Evolutionary conservation across 2,329 filamentous ascomycete genomes (phyloP).

Genomic region (Scortechinia acanthostroma): DNA sequence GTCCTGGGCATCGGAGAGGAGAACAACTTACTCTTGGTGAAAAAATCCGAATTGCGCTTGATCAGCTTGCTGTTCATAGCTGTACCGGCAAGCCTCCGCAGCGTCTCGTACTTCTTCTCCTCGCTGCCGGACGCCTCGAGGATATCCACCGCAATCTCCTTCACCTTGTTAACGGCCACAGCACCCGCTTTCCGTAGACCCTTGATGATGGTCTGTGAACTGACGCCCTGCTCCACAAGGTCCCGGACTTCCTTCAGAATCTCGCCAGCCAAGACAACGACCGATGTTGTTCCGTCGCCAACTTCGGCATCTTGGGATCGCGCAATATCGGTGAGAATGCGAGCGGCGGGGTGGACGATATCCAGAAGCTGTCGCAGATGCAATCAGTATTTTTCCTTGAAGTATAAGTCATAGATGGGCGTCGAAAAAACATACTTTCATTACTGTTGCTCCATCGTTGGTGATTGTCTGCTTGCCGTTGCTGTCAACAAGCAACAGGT

Average conservation of each 20-base stretch:
- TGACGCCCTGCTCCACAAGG: conserved; percentile 91
- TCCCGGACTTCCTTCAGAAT: conserved; percentile 96
- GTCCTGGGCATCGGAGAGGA: not conserved
- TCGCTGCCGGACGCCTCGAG: conserved; percentile 29
- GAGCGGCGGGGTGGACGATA: conserved; percentile 93
- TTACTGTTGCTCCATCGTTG: conserved; percentile 97
- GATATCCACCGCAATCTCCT: conserved; percentile 88
- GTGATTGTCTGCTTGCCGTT: conserved; percentile 97
- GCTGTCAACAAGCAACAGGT: conserved; percentile 88
- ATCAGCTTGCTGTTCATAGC: conserved; percentile 99
- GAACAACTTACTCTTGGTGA: conserved; percentile 76
- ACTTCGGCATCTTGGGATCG: conserved; percentile 98
- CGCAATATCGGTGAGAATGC: conserved; percentile 95
- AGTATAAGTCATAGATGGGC: not conserved
- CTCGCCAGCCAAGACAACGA: conserved; percentile 94
- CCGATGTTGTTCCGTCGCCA: conserved; percentile 93
- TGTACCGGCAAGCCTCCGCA: conserved; percentile 82
- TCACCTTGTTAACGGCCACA: conserved; percentile 97
- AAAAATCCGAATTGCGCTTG: conserved; percentile 92
- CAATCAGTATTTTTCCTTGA: not conserved
- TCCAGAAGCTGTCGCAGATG: conserved; percentile 70
- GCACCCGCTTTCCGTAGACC: conserved; percentile 78
- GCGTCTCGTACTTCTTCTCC: conserved; percentile 76
- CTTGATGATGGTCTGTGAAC: conserved; percentile 96
- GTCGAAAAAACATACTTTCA: conserved; percentile 64